phyloP scores from a whole-genome alignment of 2,329 filamentous ascomycete genomes.

The Aspergillus hortae region DNA sequence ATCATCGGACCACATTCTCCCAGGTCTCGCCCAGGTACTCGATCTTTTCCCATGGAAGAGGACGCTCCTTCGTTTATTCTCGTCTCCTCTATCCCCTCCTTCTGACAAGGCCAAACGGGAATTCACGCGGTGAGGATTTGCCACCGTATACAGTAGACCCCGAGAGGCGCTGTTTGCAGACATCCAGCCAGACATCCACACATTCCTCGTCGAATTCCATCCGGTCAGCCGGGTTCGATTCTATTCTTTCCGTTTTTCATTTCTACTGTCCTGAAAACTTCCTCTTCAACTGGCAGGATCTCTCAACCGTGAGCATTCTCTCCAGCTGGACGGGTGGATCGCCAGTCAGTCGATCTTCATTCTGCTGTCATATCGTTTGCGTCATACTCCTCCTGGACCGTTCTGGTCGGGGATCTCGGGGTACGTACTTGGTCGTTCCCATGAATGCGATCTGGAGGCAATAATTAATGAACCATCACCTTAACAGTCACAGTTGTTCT shows the following conservation, averaged over 20 bases:
- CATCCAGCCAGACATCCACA: background rate
- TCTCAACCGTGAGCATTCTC: background rate
- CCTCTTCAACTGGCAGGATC: background rate
- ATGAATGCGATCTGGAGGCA: background rate
- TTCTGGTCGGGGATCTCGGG: background rate
- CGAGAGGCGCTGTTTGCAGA: conserved; percentile 2
- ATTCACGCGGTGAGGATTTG: background rate
- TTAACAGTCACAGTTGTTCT: background rate
- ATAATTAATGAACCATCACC: background rate
- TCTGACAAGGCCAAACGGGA: background rate
- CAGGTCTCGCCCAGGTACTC: no score
- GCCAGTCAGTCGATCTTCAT: conserved; percentile 1
- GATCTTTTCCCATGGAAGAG: background rate
- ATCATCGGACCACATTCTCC: no score
- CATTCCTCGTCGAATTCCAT: background rate
- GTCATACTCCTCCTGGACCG: conserved; percentile 10
- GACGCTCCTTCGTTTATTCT: background rate
- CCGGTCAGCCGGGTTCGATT: background rate
- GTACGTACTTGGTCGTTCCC: background rate
- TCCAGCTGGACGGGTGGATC: background rate
- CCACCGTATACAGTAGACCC: background rate
- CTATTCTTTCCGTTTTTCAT: background rate
- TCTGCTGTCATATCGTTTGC: conserved; percentile 17
- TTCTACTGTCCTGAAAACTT: background rate
- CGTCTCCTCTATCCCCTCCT: background rate